Base-by-base conservation (phyloP, 2,329 filamentous ascomycete genomes). In the Aspergillus calidoustus region DNA sequence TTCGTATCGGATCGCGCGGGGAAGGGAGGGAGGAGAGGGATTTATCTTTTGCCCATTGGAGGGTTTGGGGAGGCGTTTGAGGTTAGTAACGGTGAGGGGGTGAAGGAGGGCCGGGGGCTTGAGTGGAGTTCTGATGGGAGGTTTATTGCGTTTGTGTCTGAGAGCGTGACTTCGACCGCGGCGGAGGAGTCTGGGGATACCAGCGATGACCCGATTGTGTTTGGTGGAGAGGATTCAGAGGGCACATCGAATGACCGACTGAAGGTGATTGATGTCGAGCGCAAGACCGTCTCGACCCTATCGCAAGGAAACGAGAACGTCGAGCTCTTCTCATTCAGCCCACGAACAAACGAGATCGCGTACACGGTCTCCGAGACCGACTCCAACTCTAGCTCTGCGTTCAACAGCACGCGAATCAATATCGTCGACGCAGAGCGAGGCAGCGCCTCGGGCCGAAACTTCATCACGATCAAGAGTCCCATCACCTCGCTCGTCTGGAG, bases 11-110 rank as follows among this genome's bases (percentile, higher is more conserved):
- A 63, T 60, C 57, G 60, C 2, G 28, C 34, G 1, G 19, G 19
- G n/a, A 19, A 19, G 22, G 48, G 56, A 4, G 31, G 15, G 22
- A 30, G 13, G 13, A 31, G 28, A 4, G 56, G 17, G 17, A 38
- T 63, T 6, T 60, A 63, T 23, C 7, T 63, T 19, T 23, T 63
- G n/a, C 46, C 47, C 0, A 47, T 63, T 41, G 49, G 50, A 4
- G 49, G 28, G n/a, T 51, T 60, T 19, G 60, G 53, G 1, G 52
- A 63, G 44, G 56, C 60, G 17, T 59, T 57, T 44, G 47, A 57
- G 3, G 2, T 62, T 2, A 53, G 51, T 7, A 19, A 22, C 13
- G 51, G 15, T 17, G 15, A 54, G 11, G 23, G 38, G n/a, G 38
- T 23, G n/a, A 54, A 44, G 9, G 41, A 31, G 23, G 46, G 59